A percentile compares a stretch with the other conserved stretches of the same genome.
Evolutionary conservation across 192 early-diverging fungal species (phyloP).

Genomic region (Coemansia sp.): DNA sequence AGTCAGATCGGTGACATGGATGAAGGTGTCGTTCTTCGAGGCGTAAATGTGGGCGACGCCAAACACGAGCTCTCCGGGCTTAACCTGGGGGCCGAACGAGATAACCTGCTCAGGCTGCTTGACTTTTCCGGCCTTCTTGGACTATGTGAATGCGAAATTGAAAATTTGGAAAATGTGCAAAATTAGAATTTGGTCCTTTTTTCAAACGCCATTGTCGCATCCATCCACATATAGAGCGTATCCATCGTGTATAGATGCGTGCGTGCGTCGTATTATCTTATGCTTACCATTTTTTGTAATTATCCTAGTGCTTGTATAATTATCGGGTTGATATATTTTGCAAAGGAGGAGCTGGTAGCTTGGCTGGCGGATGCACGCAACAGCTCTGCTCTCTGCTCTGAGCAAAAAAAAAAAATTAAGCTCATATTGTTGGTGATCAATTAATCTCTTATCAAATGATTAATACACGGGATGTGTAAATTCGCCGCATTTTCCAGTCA

Average conservation of each 20-base stretch:
- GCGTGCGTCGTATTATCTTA: neutral
- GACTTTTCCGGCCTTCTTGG: slow-evolving; percentile 78
- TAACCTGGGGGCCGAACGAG: slow-evolving; percentile 95
- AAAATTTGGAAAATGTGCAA: neutral
- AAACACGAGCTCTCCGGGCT: slow-evolving; percentile 97
- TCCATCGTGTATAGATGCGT: neutral
- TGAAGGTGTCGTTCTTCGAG: slow-evolving; percentile 99
- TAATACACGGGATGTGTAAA: neutral
- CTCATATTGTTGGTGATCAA: neutral
- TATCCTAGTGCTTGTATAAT: slow-evolving; percentile 3
- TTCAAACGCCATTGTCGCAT: neutral
- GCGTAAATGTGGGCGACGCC: slow-evolving; percentile 99
- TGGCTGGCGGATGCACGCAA: neutral
- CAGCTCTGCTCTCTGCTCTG: neutral
- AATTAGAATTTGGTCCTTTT: neutral
- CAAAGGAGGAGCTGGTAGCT: neutral
- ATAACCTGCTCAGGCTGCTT: slow-evolving; percentile 87
- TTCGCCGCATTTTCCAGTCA: neutral
- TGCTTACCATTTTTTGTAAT: slow-evolving; percentile 27
- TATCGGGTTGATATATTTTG: slow-evolving; percentile 3
- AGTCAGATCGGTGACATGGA: slow-evolving; percentile 99
- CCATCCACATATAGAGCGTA: slow-evolving; percentile 1
- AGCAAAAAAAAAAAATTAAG: neutral
- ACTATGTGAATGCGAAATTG: slow-evolving; percentile 26
- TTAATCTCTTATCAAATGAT: neutral